Evolutionary conservation across 2,329 filamentous ascomycete genomes (phyloP), one percentile per base, ranked within the genome.

Genomic region (Didymella keratinophila): DNA sequence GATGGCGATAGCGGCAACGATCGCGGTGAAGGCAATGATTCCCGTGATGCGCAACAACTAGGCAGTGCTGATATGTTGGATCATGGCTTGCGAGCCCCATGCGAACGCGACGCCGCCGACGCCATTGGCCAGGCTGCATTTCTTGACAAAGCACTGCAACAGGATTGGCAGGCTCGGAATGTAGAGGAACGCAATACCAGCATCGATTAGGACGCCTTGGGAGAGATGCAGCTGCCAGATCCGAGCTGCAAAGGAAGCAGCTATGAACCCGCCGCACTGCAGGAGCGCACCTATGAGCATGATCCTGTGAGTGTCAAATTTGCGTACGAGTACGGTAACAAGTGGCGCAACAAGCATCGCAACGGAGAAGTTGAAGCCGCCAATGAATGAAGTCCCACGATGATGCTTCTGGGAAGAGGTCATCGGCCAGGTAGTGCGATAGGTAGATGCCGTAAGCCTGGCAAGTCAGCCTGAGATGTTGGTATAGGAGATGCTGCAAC

Each of bases 21-120:
- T 76, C 3, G 66, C 66, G 1, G 59, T 63, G 11, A 70, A 62
- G 1, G 58, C 61, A 5, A 68, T 60, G 9, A 75, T 75, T 70
- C 52, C 76, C 42, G 64, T 82, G 72, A 37, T 69, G n/a, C 53
- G 71, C 70, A 45, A 85, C 74, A 25, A 77, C 72, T 18, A 89
- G 66, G 56, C 57, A 0, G 79, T 58, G 1, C 69, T 66, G 5
- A 78, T 60, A 3, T 52, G 44, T 6, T 60, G 49, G 21, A 80
- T 78, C 72, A 80, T 77, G 2, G 74, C 62, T 20, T 64, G 56
- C 2, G 74, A 74, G 0, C 64, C 72, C 14, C 74, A 55, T 4
- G 56, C 52, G 9, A 61, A 41, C 10, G 73, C 62, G 4, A 78
- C 42, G 0, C 78, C 79, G 0, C 79, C 79, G 32, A 81, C 71